Evolutionary conservation across 1,284 basidiomycete species (phyloP), one percentile per base, ranked within the genome.

Genomic region (Puccinia polysora): DNA sequence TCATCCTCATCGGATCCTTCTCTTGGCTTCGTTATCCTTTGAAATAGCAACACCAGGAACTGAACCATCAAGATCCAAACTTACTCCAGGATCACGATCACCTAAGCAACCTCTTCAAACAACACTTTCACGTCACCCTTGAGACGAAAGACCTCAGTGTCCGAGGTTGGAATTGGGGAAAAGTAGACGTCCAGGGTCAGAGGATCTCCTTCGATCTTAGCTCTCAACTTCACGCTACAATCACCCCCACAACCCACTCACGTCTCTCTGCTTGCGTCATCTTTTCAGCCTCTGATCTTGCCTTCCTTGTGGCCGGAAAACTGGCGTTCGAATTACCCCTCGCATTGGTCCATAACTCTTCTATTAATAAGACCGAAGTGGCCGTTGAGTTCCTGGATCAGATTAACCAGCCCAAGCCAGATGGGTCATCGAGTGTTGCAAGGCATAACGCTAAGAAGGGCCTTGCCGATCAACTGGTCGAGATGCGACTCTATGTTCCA

Each of bases 101-200:
- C 76, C 78, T 92, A 6, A 83, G 87, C 8, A 81, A 84, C 55
- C 79, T 91, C n/a, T 81, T 94, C 73, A 91, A 91, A 80, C 88
- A 89, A 76, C 86, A 91, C 81, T 97, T 93, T 82, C 86, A 85
- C 73, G 83, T 94, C 74, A 86, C 88, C 6, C 83, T 98, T 32
- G 95, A 97, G 79, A 85, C 85, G 12, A 88, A 87, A 79, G 96
- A 99, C 77, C 84, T 88, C 20, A 89, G 90, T 7, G 86, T 94
- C 78, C 91, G 92, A 79, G 96, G 96, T 0, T 98, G 93, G 93
- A 98, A 99, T 80, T 99, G 96, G 96, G 96, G 96, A 18, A 86
- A 89, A 47, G 90, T 90, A 2, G 91, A 95, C 78, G 92, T 98
- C 75, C 89, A 91, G 84, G 89, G 93, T 90, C 75, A 75, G 85